Base-by-base conservation (phyloP, 2,329 filamentous ascomycete genomes). In the Aureobasidium sp. region DNA sequence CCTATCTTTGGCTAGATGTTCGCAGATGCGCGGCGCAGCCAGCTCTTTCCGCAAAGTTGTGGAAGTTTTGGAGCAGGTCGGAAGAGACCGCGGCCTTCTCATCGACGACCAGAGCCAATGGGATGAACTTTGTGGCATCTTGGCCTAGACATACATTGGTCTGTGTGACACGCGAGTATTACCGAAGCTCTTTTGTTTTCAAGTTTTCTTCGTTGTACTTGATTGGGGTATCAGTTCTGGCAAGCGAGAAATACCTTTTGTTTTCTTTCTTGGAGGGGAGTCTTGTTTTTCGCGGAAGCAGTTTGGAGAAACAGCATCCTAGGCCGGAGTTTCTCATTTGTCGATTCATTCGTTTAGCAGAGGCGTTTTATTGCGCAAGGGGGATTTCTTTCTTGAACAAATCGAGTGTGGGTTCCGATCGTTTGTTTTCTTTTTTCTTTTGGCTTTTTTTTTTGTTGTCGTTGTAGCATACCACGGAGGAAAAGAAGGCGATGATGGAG, bases 1-100 rank as follows among this genome's bases (percentile, higher is more conserved):
- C 7, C 78, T 96, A 51, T 87, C 85, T 66, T 83, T 96, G 59
- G 82, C 88, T 25, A 85, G 88, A 30, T 88, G 96, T 67, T 91
- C 87, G 1, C 90, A 96, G 64, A 89, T 93, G 64, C 84, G 84
- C 55, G 93, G 91, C n/a, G 90, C 91, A 1, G 90, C 88, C 32
- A 93, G 86, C 62, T 93, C 86, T 61, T 95, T 97, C 71, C 80
- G 88, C 66, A 84, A 82, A 64, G 86, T 95, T 8, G 80, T 94
- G 22, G 85, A 90, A 55, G 85, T 86, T 3, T 76, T 96, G 61
- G 79, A 84, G 59, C 75, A 79, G 17, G 79, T 88, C 14, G 82
- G 94, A 66, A 76, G 75, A 58, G 74, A 74, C 56, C 80, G 84
- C 24, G 76, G 77, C 22, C 72, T 90, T 60, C 70, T 95, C 25